A percentile compares a stretch with the other conserved stretches of the same genome.
These are phyloP conservation scores for Hypoxylon sp. DNA, from an alignment of 2,329 filamentous ascomycete genomes.

Conservation along the genomic window DNA sequence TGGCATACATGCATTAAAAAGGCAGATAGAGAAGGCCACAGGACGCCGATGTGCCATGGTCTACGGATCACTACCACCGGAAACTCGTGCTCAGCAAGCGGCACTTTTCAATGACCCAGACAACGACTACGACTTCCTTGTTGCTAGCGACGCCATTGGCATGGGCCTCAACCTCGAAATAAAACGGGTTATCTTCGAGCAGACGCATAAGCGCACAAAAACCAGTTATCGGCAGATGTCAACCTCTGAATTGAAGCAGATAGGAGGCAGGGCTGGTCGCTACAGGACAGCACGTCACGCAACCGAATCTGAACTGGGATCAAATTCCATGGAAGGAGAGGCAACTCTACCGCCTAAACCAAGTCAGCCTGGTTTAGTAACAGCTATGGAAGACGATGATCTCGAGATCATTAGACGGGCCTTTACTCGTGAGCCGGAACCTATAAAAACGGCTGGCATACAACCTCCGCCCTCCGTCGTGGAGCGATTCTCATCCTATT, in stretches of 20 bases:
- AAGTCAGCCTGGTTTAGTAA: constrained; percentile 76
- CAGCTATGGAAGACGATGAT: constrained; percentile 81
- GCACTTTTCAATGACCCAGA: constrained; percentile 93
- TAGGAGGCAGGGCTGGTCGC: constrained; percentile 91
- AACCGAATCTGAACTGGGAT: constrained; percentile 47
- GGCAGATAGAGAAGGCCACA: constrained; percentile 80
- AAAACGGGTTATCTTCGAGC: constrained; percentile 90
- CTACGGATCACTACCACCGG: constrained; percentile 91
- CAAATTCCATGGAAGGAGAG: constrained; percentile 19
- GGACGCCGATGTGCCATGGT: constrained; percentile 89
- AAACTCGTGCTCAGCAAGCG: constrained; percentile 92
- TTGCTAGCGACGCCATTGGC: constrained; percentile 95
- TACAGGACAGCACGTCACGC: constrained; percentile 80
- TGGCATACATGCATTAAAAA: constrained; percentile 84
- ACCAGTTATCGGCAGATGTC: constrained; percentile 69
- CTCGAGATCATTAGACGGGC: constrained; percentile 72
- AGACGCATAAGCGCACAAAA: constrained; percentile 80
- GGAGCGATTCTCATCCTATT: constrained; percentile 82
- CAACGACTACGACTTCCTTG: constrained; percentile 95
- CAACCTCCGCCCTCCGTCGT: constrained; percentile 79
- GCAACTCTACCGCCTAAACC: constrained; percentile 43
- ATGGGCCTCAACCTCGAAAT: constrained; percentile 97
- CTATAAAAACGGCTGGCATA: constrained; percentile 80
- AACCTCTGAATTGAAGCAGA: constrained; percentile 91
- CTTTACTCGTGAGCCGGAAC: constrained; percentile 74